These are phyloP conservation scores for Penicillium verrucosum DNA, from an alignment of 2,329 filamentous ascomycete species.

Conservation along the genomic window DNA sequence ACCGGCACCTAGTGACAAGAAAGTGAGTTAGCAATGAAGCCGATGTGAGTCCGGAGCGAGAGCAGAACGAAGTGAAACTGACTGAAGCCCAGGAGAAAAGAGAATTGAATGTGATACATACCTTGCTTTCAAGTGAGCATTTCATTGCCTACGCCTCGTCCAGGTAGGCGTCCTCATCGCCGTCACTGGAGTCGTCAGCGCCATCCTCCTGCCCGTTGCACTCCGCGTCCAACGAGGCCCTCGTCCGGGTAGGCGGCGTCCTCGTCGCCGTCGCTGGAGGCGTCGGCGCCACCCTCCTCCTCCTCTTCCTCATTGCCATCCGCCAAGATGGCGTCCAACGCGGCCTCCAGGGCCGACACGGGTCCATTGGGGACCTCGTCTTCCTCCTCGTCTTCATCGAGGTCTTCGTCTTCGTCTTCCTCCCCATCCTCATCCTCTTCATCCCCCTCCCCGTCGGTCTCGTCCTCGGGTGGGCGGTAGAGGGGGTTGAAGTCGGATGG, in stretches of 20 bases:
- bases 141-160: background rate
- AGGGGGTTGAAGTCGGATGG: background rate
- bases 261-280: no score
- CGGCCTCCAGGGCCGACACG: background rate
- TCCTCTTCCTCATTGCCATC: no score
- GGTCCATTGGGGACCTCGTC: no score
- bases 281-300: no score
- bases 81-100: background rate
- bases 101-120: background rate
- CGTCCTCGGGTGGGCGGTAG: background rate
- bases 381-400: no score
- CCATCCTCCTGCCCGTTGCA: background rate
- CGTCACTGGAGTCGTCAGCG: background rate
- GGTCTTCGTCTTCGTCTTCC: no score
- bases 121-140: background rate
- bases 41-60: background rate
- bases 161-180: background rate
- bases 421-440: background rate
- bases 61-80: background rate
- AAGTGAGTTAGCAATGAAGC: background rate
- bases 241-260: no score
- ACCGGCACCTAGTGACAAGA: background rate
- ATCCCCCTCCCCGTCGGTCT: background rate
- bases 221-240: background rate
- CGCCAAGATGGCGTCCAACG: no score